Evolutionary conservation across 371 early-diverging fungal genomes (phyloP), one percentile per base, ranked within the genome.

Genomic region (Rhizopus sp.): DNA sequence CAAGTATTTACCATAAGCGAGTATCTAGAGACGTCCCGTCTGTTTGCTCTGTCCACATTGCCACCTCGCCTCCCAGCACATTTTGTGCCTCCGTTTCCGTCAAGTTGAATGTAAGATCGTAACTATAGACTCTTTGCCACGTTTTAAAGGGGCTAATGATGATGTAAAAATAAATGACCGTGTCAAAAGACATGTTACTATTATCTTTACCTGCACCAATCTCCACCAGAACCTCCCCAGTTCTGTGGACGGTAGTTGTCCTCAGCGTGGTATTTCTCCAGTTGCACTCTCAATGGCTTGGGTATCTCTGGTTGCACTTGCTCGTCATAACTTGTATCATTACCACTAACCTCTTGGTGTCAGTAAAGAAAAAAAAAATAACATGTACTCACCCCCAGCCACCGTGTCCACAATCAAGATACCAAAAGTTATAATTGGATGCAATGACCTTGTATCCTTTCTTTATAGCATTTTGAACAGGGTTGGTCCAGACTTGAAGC

Each of bases 41-140:
- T 7, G 75, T 55, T 68, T 90, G 90, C 66, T 93, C 91, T 7
- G 86, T 71, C 93, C 92, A 93, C 34, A 88, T 42, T 16, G 87
- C 82, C n/a, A 80, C 89, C 47, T 73, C 76, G 0, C 76, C 76
- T 41, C 79, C 79, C 13, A 75, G 40, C 5, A 78, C 73, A 55
- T 69, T 59, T 16, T 62, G 50, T 41, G 83, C 77, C 55, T 80
- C 86, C 2, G 75, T 67, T 13, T 67, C 70, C 10, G 86, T 85
- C 59, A 91, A 66, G 31, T 83, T 84, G 41, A 75, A 76, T 3
- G 81, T 76, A 31, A 87, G 78, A 58, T 91, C 89, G 57, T 87
- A 92, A 54, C 71, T 69, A 60, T 92, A 92, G 5, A 91, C 80
- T 40, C 85, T 82, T 77, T 89, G 89, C 91, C 91, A 91, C 23